These are phyloP conservation scores for Volvox reticuliferus DNA, from an alignment of 139 green algal species.

Conservation along the genomic window DNA sequence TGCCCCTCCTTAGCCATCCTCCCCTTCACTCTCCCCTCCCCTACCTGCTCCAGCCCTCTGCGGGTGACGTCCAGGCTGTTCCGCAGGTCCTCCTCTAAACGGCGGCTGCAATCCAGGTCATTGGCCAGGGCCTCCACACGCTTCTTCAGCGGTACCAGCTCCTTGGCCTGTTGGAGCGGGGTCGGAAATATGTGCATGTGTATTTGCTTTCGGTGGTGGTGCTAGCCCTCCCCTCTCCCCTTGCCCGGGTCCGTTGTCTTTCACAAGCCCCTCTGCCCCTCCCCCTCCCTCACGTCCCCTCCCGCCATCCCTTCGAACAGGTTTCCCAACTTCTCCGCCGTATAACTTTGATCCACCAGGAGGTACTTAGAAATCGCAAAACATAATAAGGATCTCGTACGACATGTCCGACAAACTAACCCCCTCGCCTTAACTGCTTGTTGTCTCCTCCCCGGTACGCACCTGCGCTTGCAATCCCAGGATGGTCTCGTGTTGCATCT, in stretches of 20 bases:
- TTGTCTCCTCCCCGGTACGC: not conserved
- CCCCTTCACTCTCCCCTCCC: not conserved
- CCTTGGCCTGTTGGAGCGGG: not conserved
- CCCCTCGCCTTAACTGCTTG: not conserved
- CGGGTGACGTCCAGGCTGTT: not conserved
- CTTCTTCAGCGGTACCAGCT: conserved; percentile 40
- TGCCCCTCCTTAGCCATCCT: not conserved
- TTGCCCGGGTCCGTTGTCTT: not conserved
- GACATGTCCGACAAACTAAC: not conserved
- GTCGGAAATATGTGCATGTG: too few relatives aligned
- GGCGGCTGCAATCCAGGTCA: not conserved
- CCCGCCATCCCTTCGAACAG: too few relatives aligned
- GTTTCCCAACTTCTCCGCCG: too few relatives aligned
- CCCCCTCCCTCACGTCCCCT: not conserved
- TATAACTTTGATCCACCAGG: too few relatives aligned
- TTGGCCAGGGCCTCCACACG: conserved; percentile 21
- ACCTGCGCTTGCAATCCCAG: conserved; percentile 39
- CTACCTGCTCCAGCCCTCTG: conserved; percentile 6
- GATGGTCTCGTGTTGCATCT: conserved; percentile 49
- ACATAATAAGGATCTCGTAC: not conserved
- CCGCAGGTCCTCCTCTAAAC: conserved; percentile 2
- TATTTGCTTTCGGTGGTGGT: not conserved
- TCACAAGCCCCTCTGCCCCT: not conserved
- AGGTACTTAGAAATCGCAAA: not conserved
- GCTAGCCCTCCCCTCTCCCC: not conserved